Conservation (phyloP, 2,329 filamentous ascomycete genomes). For the Penicillium verrucosum region DNA sequence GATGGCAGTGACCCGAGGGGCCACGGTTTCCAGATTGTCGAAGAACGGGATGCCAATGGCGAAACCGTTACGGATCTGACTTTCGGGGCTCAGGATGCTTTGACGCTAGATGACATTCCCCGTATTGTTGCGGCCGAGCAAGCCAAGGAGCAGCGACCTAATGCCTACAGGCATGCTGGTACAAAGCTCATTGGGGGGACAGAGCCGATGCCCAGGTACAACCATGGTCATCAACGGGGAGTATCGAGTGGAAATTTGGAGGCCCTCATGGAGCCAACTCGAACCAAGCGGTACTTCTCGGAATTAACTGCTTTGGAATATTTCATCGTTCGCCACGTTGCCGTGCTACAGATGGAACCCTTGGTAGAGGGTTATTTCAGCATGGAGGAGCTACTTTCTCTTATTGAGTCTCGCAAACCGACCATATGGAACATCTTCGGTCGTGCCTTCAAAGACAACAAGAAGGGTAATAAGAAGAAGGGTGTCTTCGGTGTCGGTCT, state of each 20-base stretch:
- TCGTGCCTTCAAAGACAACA: conserved; percentile 80
- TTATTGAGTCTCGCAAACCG: conserved; percentile 89
- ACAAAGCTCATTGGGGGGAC: conserved; percentile 62
- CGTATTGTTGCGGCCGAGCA: conserved; percentile 94
- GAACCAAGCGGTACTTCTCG: conserved; percentile 82
- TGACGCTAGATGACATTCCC: conserved; percentile 94
- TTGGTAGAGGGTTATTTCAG: conserved; percentile 85
- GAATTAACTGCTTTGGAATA: conserved; percentile 94
- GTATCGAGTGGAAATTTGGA: conserved; percentile 56
- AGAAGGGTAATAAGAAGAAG: conserved; percentile 78
- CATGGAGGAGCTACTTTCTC: conserved; percentile 84
- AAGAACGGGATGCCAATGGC: conserved; percentile 68
- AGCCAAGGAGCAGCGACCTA: conserved; percentile 82
- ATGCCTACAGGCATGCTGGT: conserved; percentile 71
- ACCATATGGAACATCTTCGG: conserved; percentile 99
- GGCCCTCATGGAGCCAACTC: conserved; percentile 52
- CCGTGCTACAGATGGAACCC: conserved; percentile 91
- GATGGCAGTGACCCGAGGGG: conserved; percentile 53
- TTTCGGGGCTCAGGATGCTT: conserved; percentile 83
- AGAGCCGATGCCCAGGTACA: conserved; percentile 62
- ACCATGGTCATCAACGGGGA: conserved; percentile 67
- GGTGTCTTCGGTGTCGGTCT: conserved; percentile 88
- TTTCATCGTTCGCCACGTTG: conserved; percentile 93
- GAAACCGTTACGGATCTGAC: conserved; percentile 74
- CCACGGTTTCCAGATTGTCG: conserved; percentile 71